phyloP scores from a whole-genome alignment of 2,329 filamentous ascomycete species.

The Cryphonectria naterciae region DNA sequence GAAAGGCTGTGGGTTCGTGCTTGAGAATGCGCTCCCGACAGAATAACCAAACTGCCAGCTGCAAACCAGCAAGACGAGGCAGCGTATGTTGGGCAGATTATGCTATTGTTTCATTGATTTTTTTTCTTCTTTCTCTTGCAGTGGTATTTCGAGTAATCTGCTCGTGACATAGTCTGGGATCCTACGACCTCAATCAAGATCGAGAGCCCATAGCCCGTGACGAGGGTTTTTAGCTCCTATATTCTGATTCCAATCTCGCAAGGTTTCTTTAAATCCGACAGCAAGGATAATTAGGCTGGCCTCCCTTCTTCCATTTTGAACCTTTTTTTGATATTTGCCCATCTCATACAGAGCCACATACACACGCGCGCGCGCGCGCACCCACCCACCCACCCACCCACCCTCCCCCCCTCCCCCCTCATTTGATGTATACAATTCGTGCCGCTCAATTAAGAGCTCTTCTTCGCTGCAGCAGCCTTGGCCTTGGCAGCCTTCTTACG shows the following conservation, averaged over 20 bases:
- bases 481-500: constrained; percentile 95
- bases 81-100: not conserved
- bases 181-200: not conserved
- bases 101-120: not conserved
- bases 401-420: too few species aligned
- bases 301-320: not conserved
- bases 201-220: not conserved
- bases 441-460: constrained; percentile 61
- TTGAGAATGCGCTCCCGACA: not conserved
- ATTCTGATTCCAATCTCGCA: not conserved
- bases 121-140: not conserved
- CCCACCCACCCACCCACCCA: too few species aligned
- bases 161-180: not conserved
- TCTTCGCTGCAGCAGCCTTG: constrained; percentile 83
- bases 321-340: not conserved
- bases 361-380: too few species aligned
- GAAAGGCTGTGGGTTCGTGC: not conserved
- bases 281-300: not conserved
- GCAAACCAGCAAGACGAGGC: not conserved
- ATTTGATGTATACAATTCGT: not conserved
- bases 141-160: not conserved
- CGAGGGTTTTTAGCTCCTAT: not conserved
- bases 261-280: not conserved
- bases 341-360: not conserved
- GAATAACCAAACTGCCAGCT: not conserved